These are phyloP conservation scores for Dothiorella sarmentorum DNA, from an alignment of 2,329 filamentous ascomycete genomes.

Conservation along the genomic window DNA sequence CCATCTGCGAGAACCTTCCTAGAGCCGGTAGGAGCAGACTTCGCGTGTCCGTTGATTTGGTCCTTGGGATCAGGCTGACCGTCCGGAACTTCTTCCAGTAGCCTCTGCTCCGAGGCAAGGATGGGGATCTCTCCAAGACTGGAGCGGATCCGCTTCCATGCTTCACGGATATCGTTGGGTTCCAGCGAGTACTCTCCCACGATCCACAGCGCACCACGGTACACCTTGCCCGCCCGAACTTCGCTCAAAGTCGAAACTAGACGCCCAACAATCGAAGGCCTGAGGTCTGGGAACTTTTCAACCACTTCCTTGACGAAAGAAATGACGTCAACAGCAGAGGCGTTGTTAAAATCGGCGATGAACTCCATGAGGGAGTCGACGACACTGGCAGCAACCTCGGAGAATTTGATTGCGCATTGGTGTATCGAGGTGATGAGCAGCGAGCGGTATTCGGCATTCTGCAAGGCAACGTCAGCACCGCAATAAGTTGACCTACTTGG, in stretches of 20 bases:
- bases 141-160: conserved; percentile 92
- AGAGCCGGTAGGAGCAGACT: conserved; percentile 75
- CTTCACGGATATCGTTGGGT: conserved; percentile 88
- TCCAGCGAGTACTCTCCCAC: conserved; percentile 95
- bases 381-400: conserved; percentile 93
- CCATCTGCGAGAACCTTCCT: conserved; percentile 92
- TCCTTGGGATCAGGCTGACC: conserved; percentile 60
- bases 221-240: conserved; percentile 94
- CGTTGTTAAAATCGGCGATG: conserved; percentile 96
- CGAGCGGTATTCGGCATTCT: conserved; percentile 89
- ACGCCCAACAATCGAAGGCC: conserved; percentile 80
- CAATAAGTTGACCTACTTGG: too few species aligned
- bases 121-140: conserved; percentile 97
- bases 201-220: conserved; percentile 94
- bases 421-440: conserved; percentile 96
- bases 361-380: conserved; percentile 98
- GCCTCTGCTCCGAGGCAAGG: conserved; percentile 85
- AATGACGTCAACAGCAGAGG: conserved; percentile 94
- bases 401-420: conserved; percentile 98
- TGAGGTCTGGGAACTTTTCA: conserved; percentile 90
- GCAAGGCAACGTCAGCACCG: not conserved
- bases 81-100: conserved; percentile 78
- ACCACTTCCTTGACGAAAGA: conserved; percentile 99
- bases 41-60: conserved; percentile 77
- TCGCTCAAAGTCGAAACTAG: conserved; percentile 88